Evolutionary conservation across 2,329 filamentous ascomycete species (phyloP), one percentile per base, ranked within the genome.

Genomic region (Seiridium cupressi): DNA sequence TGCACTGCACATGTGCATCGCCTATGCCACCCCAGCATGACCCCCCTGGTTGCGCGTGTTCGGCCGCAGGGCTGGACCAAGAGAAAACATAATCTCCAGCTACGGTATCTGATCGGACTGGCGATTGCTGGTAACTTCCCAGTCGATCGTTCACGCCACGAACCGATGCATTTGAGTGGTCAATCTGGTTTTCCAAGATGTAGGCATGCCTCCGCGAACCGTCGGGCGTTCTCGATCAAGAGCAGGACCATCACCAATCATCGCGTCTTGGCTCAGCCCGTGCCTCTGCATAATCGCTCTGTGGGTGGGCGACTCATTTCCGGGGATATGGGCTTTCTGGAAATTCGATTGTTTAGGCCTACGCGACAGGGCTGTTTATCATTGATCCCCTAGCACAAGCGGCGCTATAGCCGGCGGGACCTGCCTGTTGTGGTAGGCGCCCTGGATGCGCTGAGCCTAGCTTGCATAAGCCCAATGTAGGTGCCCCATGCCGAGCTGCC

Each of bases 401-500:
- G 36, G 6, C 10, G 44, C 44, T 36, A 51, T 58, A 13, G 13
- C 44, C 35, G 32, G 55, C 18, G 44, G 26, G 38, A 46, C 55
- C 46, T 58, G 11, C 55, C 55, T 42, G 18, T 48, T 13, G 44
- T 35, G 38, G 55, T 42, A 58, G 55, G 55, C 42, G n/a, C 26
- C 36, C 31, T 57, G 44, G 31, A 32, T 38, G 18, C 18, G 18
- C 18, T 26, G 18, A 26, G 18, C 18, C 54, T 48, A 57, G 54
- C 42, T 31, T 32, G 54, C 54, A 57, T 57, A 46, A 57, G 54
- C 42, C 31, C 44, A 47, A 47, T 57, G 11, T 36, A 18, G 34
- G 11, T 6, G 7, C 31, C n/a, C 54, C 54, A 26, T 57, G 54
- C 54, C 54, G 54, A 32, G 9, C 31, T 46, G 32, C 54, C 35